phyloP scores from a whole-genome alignment of 2,329 filamentous ascomycete species.

The Trichophyton schoenleinii region DNA sequence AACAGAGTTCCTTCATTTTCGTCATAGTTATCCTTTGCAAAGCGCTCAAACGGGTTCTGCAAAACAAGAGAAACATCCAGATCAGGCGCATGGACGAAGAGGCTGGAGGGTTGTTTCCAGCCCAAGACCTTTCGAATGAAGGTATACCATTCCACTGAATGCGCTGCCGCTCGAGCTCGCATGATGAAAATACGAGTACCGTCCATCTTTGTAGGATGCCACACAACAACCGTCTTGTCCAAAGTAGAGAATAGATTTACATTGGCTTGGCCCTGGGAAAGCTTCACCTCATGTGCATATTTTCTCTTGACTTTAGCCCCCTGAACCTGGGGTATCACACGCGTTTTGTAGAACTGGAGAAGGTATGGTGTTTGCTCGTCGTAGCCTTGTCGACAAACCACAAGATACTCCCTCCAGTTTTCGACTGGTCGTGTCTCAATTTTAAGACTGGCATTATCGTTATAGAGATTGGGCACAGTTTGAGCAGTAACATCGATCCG shows the following conservation, averaged over 20 bases:
- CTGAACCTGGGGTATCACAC: constrained; percentile 51
- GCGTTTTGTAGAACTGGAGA: constrained; percentile 49
- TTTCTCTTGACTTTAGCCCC: constrained; percentile 40
- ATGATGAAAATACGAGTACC: constrained; percentile 49
- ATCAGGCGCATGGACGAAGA: constrained; percentile 52
- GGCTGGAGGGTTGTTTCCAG: constrained; percentile 42
- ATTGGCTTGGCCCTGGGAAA: constrained; percentile 28
- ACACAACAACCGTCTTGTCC: constrained; percentile 55
- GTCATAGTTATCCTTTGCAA: constrained; percentile 33
- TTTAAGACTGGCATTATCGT: constrained; percentile 50
- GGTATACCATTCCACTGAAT: constrained; percentile 56
- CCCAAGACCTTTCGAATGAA: constrained; percentile 50
- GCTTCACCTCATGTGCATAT: constrained; percentile 44
- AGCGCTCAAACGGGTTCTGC: constrained; percentile 46
- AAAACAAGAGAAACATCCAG: constrained; percentile 47
- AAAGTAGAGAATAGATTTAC: constrained; percentile 54
- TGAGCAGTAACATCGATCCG: constrained; percentile 44
- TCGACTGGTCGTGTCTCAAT: constrained; percentile 47
- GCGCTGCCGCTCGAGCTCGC: constrained; percentile 47
- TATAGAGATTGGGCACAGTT: constrained; percentile 47
- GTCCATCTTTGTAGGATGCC: constrained; percentile 41
- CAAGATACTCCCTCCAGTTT: constrained; percentile 53
- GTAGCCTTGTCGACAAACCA: constrained; percentile 48
- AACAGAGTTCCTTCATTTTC: constrained; percentile 28
- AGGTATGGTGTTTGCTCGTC: constrained; percentile 43